Evolutionary conservation across 2,329 filamentous ascomycete species (phyloP), one percentile per base, ranked within the genome.

Genomic region (Penicillium janthinellum): DNA sequence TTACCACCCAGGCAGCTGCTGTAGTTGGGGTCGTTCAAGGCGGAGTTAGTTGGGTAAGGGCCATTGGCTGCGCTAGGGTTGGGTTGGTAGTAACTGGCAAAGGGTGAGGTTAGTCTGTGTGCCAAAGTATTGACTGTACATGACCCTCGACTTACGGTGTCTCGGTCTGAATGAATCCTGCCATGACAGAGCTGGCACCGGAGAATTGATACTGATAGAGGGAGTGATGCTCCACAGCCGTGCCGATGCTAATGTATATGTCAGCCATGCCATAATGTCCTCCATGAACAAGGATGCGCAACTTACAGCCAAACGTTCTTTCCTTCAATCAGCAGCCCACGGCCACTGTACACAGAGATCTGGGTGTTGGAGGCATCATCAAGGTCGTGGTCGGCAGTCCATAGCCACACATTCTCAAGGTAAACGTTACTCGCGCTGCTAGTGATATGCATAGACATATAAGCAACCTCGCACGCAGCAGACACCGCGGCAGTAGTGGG

Each of bases 331-430:
- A 83, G 68, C 45, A 86, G 67, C 37, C 84, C 84, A 48, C 84
- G 77, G 35, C 83, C 84, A 4, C 77, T 78, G 64, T 81, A 86
- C 15, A 86, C 69, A 12, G 82, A 82, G 56, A 85, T 77, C 55
- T 80, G 82, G 4, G 77, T 77, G 65, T 82, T 79, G 41, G 70
- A 70, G 11, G 75, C 66, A 64, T 83, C 79, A 39, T 85, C 83
- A n/a, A 84, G 73, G 62, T 85, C 83, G 64, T 85, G 83, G 61
- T 86, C 84, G 70, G 81, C 80, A 0, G 78, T 78, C 81, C 81
- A 83, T 17, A 82, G 64, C 81, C 81, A 83, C 45, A 73, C 77
- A 63, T 85, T 85, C 66, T 83, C 80, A 59, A 83, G 66, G 65
- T 82, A 82, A 6, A 81, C 51, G 55, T 70, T 53, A 11, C 67